These are phyloP conservation scores for Yamadazyma philogaea DNA, from an alignment of 805 yeast genomes.

Conservation along the genomic window DNA sequence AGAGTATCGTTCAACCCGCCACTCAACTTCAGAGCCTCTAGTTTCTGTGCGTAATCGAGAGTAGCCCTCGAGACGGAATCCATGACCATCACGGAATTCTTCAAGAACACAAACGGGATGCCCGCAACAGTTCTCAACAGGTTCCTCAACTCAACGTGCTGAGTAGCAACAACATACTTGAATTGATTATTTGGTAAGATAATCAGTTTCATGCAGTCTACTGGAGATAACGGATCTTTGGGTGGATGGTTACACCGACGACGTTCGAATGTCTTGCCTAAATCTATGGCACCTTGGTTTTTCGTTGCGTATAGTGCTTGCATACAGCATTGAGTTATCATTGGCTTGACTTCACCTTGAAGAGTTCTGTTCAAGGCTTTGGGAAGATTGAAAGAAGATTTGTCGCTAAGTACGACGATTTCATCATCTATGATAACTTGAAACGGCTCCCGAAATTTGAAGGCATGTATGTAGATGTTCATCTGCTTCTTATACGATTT, in stretches of 20 bases:
- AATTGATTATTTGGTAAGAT: constrained; percentile 79
- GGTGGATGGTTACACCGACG: constrained; percentile 87
- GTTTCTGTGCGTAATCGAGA: constrained; percentile 28
- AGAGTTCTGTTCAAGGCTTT: constrained; percentile 78
- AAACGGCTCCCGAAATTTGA: constrained; percentile 90
- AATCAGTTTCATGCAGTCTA: constrained; percentile 72
- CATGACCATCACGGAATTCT: constrained; percentile 91
- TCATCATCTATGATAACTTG: constrained; percentile 87
- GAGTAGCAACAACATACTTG: constrained; percentile 86
- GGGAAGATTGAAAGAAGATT: constrained; percentile 71
- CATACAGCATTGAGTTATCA: constrained; percentile 96
- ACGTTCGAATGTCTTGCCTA: constrained; percentile 84
- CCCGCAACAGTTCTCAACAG: constrained; percentile 78
- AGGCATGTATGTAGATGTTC: constrained; percentile 77
- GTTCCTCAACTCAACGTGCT: constrained; percentile 66
- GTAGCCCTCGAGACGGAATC: constrained; percentile 86
- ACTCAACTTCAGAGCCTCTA: constrained; percentile 67
- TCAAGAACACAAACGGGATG: constrained; percentile 82
- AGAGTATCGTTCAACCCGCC: constrained; percentile 71
- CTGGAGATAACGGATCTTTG: constrained; percentile 57
- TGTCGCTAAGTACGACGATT: constrained; percentile 60
- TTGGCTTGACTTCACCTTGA: constrained; percentile 79
- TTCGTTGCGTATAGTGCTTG: constrained; percentile 72
- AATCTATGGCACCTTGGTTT: constrained; percentile 71
- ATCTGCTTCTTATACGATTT: constrained; percentile 91